Conservation (phyloP, 2,329 filamentous ascomycete species). For the Xylaria sp. region DNA sequence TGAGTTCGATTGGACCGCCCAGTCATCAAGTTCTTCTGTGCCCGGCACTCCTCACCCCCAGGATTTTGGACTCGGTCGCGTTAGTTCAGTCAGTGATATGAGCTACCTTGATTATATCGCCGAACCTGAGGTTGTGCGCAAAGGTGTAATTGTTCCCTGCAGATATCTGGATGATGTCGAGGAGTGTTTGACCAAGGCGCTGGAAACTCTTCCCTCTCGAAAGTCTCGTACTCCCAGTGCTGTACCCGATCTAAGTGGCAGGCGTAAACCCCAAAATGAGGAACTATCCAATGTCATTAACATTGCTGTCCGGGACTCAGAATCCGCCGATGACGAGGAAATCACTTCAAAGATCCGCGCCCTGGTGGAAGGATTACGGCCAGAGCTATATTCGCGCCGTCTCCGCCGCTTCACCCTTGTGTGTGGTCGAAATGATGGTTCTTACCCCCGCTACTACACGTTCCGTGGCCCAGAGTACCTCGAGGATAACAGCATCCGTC, state of each 20-base stretch:
- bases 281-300: conserved; percentile 93
- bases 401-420: conserved; percentile 95
- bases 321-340: conserved; percentile 82
- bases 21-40: conserved; percentile 81
- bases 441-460: conserved; percentile 96
- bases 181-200: conserved; percentile 80
- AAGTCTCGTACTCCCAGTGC: conserved; percentile 65
- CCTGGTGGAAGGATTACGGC: conserved; percentile 80
- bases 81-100: conserved; percentile 97
- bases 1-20: conserved; percentile 83
- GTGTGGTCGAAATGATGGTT: conserved; percentile 91
- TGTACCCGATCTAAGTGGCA: conserved; percentile 75
- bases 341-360: conserved; percentile 75
- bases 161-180: conserved; percentile 94
- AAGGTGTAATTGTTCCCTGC: conserved; percentile 93
- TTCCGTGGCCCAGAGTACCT: conserved; percentile 91
- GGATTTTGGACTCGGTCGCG: conserved; percentile 73
- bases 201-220: conserved; percentile 79
- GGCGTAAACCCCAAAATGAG: conserved; percentile 70
- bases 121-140: conserved; percentile 78
- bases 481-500: conserved; percentile 95
- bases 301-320: conserved; percentile 86
- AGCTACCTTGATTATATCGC: conserved; percentile 79
- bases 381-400: conserved; percentile 79
- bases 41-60: conserved; percentile 72